These are phyloP conservation scores for Camellia japonica DNA, from an alignment of 148 eudicot genomes.

Conservation along the genomic window DNA sequence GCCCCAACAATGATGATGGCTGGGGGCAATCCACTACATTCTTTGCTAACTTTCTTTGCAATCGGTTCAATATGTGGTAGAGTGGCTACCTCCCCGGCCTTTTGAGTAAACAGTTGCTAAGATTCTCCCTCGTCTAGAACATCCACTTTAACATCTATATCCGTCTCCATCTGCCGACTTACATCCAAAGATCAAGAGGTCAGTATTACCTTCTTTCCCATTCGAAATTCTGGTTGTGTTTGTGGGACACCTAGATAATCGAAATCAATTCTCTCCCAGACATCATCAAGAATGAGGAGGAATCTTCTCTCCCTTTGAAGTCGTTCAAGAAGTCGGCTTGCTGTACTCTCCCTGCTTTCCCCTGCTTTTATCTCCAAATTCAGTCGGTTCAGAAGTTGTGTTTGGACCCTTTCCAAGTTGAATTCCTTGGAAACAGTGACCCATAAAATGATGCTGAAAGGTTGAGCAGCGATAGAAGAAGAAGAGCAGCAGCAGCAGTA, in stretches of 20 bases:
- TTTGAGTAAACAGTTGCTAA: slow-evolving; percentile 2
- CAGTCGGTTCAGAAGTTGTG: slow-evolving; percentile 11
- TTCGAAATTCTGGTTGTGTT: not conserved
- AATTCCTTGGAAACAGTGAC: too few species aligned
- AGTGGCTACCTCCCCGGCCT: not conserved
- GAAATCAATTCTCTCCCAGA: slow-evolving; percentile 15
- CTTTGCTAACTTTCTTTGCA: not conserved
- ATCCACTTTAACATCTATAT: not conserved
- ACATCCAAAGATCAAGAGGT: slow-evolving; percentile 12
- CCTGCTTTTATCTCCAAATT: not conserved
- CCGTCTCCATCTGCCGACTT: slow-evolving; percentile 6
- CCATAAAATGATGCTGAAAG: too few species aligned
- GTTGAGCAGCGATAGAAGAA: too few species aligned
- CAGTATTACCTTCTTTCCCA: slow-evolving; percentile 1
- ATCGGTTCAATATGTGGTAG: not conserved
- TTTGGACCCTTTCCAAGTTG: slow-evolving; percentile 12
- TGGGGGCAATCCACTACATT: slow-evolving; percentile 7
- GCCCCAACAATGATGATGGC: slow-evolving; percentile 14
- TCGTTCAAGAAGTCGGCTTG: slow-evolving; percentile 7
- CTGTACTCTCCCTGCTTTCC: slow-evolving; percentile 10
- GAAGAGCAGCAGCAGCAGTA: too few species aligned
- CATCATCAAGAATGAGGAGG: slow-evolving; percentile 20
- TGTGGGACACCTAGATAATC: slow-evolving; percentile 14
- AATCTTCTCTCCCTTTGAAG: slow-evolving; percentile 3
- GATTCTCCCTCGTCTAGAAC: slow-evolving; percentile 9